Evolutionary conservation across 352 stramenopile species (phyloP), one percentile per base, ranked within the genome.

Genomic region (Phytophthora boehmeriae): DNA sequence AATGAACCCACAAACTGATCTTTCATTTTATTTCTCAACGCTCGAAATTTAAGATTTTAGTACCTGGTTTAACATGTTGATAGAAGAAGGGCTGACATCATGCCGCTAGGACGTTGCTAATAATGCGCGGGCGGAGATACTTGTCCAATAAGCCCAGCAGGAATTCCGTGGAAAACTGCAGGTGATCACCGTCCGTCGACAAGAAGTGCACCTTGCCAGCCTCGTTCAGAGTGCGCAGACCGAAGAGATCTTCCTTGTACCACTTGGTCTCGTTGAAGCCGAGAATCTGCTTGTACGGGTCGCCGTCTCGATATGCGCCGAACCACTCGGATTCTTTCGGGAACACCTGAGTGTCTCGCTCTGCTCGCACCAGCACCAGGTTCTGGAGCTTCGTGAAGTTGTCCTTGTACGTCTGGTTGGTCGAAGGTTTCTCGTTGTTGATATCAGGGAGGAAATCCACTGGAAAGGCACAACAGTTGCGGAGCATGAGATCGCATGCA

Each of bases 181-280:
- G 65, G 64, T 98, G 95, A 70, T 98, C 87, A 47, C 92, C 94
- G 5, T 88, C 58, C 5, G 96, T 98, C 30, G 79, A 78, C 44
- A 97, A 61, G 59, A 97, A 98, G 53, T 92, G 75, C 48, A 98
- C 89, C 61, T 97, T 98, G 45, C 88, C 90, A 0, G 73, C 76
- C 36, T 83, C 59, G 65, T 98, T 68, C 13, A 97, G 76, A 4
- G 92, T 97, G 44, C 83, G 67, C 9, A 98, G 66, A 8, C 95
- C 95, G 64, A 98, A 98, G 23, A 88, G 80, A 68, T 98, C 93
- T 32, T 93, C 64, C 20, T 72, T 43, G 64, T 98, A 98, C 92
- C 93, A 98, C 34, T 77, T 76, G 19, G 95, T 98, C 69, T 98
- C 83, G 59, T 98, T 97, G 65, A 96, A 96, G 22, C 67, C 68